phyloP scores from a whole-genome alignment of 768 basidiomycete species.

The Boletellus ananas region DNA sequence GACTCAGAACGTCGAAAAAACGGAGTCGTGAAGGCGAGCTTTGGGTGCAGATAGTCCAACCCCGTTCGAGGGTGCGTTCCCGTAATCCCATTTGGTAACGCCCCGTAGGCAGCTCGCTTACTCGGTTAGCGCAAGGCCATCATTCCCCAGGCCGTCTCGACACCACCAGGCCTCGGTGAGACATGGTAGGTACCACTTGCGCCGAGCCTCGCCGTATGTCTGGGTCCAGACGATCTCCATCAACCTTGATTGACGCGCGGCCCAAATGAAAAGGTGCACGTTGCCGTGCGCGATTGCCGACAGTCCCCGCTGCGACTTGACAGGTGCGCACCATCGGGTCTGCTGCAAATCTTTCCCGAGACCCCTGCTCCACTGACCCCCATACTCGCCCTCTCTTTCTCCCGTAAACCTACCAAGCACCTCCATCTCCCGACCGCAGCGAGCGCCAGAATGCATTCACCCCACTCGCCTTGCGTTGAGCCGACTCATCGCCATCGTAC shows the following conservation, averaged over 20 bases:
- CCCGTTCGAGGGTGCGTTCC: constrained; percentile 8
- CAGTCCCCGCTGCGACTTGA: constrained; percentile 6
- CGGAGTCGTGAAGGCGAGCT: constrained; percentile 17
- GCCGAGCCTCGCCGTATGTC: neutral
- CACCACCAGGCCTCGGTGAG: too few relatives aligned
- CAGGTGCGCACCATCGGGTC: constrained; percentile 13
- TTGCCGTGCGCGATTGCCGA: constrained; percentile 15
- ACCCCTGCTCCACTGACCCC: constrained; percentile 43
- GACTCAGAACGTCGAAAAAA: constrained; percentile 24
- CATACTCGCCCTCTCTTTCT: constrained; percentile 37
- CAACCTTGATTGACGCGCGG: constrained; percentile 17
- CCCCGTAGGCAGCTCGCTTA: constrained; percentile 13
- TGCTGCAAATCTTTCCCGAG: constrained; percentile 43
- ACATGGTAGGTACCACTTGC: too few relatives aligned
- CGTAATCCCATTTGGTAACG: constrained; percentile 29
- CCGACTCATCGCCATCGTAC: constrained; percentile 52
- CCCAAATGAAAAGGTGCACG: constrained; percentile 21
- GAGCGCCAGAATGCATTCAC: neutral
- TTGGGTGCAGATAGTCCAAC: constrained; percentile 22
- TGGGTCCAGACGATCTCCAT: constrained; percentile 5
- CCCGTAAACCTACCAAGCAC: constrained; percentile 59
- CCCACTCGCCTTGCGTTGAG: constrained; percentile 27
- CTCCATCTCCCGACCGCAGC: constrained; percentile 54
- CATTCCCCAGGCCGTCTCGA: neutral
- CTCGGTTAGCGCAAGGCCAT: constrained; percentile 8